phyloP scores from a whole-genome alignment of 1,284 basidiomycete genomes.

The Marasmius oreades region DNA sequence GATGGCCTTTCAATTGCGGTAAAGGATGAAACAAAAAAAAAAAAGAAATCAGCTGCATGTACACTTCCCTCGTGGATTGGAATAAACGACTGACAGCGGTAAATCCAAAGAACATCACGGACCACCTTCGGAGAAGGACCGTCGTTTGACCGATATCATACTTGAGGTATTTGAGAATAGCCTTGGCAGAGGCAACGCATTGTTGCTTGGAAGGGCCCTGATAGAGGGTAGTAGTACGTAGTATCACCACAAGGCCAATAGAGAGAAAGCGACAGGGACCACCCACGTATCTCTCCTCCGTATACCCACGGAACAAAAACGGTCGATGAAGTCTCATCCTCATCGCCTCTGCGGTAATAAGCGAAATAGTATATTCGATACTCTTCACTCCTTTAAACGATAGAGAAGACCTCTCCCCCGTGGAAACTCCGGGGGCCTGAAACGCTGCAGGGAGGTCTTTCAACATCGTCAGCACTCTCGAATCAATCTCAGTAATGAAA shows the following conservation, averaged over 20 bases:
- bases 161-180: constrained; percentile 20
- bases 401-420: background rate
- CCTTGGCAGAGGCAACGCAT: constrained; percentile 20
- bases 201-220: constrained; percentile 22
- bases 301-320: constrained; percentile 23
- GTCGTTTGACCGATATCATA: constrained; percentile 18
- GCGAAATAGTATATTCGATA: constrained; percentile 19
- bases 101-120: constrained; percentile 24
- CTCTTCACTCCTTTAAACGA: constrained; percentile 11
- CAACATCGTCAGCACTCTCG: constrained; percentile 14
- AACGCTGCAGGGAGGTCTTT: constrained; percentile 18
- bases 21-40: background rate
- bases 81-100: constrained; percentile 16
- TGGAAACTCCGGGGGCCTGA: constrained; percentile 1
- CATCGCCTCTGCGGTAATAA: constrained; percentile 24
- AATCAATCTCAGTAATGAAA: constrained; percentile 21
- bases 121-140: constrained; percentile 23
- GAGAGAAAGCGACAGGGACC: background rate
- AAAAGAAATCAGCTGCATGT: background rate
- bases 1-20: background rate
- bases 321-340: constrained; percentile 22
- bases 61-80: no score
- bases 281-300: constrained; percentile 21
- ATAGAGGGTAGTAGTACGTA: background rate
- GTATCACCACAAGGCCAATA: background rate